A percentile compares a stretch with the other conserved stretches of the same genome.
Evolutionary conservation across 169 alveolate species (phyloP).

Genomic region (Cryptosporidium sp.): DNA sequence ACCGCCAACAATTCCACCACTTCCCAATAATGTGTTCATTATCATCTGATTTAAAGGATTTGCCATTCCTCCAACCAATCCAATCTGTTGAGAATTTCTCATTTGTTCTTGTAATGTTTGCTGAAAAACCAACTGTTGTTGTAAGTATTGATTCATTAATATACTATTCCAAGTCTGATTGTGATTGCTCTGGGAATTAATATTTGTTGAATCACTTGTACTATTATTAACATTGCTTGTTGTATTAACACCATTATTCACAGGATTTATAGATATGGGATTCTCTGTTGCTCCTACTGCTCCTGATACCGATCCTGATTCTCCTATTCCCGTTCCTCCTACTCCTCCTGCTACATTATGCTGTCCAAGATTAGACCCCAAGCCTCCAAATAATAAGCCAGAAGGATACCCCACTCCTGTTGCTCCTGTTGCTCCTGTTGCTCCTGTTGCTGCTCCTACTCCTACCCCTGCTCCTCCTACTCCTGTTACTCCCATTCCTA

Average conservation of each 20-base stretch:
- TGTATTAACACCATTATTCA: not conserved
- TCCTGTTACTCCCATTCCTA: no score
- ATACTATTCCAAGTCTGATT: conserved; percentile 13
- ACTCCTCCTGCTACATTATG: not conserved
- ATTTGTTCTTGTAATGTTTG: conserved; percentile 67
- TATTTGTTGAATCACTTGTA: not conserved
- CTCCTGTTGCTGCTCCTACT: no score
- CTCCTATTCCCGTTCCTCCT: not conserved
- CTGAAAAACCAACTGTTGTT: conserved; percentile 56
- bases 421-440: no score
- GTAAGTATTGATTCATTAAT: conserved; percentile 70
- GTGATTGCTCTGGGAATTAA: not conserved
- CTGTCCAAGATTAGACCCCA: not conserved
- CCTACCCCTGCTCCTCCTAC: no score
- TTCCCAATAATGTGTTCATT: not conserved
- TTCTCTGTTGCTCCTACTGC: no score
- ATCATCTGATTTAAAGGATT: conserved; percentile 31
- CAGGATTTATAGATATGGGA: no score
- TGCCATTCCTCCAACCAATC: not conserved
- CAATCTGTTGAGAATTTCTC: conserved; percentile 10
- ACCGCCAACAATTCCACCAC: not conserved
- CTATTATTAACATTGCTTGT: not conserved
- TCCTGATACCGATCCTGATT: not conserved
- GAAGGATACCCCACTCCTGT: not conserved
- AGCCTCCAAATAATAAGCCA: not conserved